Conservation (phyloP, 192 early-diverging fungal genomes). For the Piromyces finnis region DNA sequence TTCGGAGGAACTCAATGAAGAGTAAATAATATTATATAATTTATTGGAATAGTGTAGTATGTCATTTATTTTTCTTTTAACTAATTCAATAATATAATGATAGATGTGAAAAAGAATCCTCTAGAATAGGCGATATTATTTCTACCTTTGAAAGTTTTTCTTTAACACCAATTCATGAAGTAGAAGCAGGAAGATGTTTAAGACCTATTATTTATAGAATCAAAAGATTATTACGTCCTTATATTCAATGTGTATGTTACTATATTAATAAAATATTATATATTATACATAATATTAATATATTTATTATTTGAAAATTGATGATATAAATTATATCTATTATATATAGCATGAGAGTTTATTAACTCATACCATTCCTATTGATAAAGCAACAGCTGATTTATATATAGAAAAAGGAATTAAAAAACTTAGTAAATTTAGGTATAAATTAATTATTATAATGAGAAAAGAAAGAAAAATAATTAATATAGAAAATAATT, state of each 20-base stretch:
- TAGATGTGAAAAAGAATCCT: background rate
- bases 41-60: no score
- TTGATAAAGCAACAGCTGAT: background rate
- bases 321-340: no score
- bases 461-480: no score
- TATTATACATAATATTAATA: no score
- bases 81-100: no score
- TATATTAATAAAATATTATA: no score
- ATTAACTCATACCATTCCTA: background rate
- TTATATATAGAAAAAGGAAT: background rate
- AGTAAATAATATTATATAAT: background rate
- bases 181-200: background rate
- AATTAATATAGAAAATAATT: no score
- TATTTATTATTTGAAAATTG: no score
- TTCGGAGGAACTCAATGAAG: background rate
- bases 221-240: background rate
- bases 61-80: background rate
- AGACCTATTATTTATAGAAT: background rate
- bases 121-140: background rate
- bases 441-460: background rate
- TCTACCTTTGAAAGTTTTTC: background rate
- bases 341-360: background rate
- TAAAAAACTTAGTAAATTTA: background rate
- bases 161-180: background rate
- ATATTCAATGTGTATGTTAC: background rate